Evolutionary conservation across 139 green algal species (phyloP).

Genomic region (Chlorella sp.): DNA sequence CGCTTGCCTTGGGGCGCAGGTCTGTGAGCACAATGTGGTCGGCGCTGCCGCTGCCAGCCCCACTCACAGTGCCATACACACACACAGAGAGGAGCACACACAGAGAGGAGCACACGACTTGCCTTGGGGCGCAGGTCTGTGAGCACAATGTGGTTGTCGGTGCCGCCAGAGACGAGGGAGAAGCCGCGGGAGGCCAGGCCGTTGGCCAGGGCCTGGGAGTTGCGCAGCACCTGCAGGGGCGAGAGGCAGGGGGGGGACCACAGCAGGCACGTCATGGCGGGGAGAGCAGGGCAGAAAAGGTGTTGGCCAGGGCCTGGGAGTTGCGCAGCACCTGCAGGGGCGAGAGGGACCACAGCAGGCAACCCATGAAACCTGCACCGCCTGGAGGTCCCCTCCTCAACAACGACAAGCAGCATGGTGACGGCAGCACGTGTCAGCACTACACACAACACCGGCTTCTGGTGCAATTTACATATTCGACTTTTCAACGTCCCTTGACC

Average conservation of each 20-base stretch:
- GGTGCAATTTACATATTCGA: too few species aligned
- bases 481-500: too few species aligned
- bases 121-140: slow-evolving; percentile 86
- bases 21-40: slow-evolving; percentile 98
- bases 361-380: neutral
- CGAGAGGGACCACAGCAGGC: neutral
- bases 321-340: slow-evolving; percentile 34
- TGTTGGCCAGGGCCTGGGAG: slow-evolving; percentile 77
- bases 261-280: neutral
- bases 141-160: slow-evolving; percentile 98
- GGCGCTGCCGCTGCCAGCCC: slow-evolving; percentile 95
- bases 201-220: slow-evolving; percentile 78
- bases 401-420: neutral
- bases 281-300: too few species aligned
- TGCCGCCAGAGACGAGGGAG: slow-evolving; percentile 88
- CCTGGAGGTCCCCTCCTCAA: too few species aligned
- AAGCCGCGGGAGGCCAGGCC: slow-evolving; percentile 77
- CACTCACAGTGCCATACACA: too few species aligned
- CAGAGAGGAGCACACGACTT: slow-evolving; percentile 49
- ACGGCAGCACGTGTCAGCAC: too few species aligned
- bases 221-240: slow-evolving; percentile 56
- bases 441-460: too few species aligned
- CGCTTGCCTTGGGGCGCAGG: slow-evolving; percentile 56
- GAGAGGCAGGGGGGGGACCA: neutral
- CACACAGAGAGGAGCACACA: too few species aligned